phyloP scores from a whole-genome alignment of 208 protist genomes.

The Trypanosoma vivax region DNA sequence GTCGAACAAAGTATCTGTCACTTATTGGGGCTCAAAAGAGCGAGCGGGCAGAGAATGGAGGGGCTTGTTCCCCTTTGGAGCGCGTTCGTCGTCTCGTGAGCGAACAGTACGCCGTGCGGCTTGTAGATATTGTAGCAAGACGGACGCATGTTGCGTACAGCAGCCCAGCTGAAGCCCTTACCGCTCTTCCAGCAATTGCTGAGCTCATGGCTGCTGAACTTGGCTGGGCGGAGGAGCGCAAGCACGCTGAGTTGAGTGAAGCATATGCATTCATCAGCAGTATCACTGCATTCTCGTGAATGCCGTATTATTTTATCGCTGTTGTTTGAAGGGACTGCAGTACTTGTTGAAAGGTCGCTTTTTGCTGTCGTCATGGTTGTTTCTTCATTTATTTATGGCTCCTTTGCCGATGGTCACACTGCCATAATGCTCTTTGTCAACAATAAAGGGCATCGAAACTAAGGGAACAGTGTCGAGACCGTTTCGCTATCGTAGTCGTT shows the following conservation, averaged over 20 bases:
- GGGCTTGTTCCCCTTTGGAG: slow-evolving; percentile 2
- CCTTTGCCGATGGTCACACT: background rate
- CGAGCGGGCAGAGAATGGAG: background rate
- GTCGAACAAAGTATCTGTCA: slow-evolving; percentile 28
- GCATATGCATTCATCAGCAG: slow-evolving; percentile 27
- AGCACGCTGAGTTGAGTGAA: slow-evolving; percentile 27
- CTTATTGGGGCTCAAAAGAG: slow-evolving; percentile 8
- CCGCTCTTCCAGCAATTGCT: slow-evolving; percentile 37
- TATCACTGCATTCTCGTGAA: slow-evolving; percentile 1
- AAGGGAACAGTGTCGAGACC: too few relatives aligned
- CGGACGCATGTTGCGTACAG: slow-evolving; percentile 65
- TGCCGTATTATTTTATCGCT: background rate
- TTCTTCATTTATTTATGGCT: background rate
- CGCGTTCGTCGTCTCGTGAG: slow-evolving; percentile 20
- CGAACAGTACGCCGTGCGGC: slow-evolving; percentile 52
- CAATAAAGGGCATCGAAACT: too few relatives aligned
- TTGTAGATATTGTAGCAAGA: slow-evolving; percentile 64
- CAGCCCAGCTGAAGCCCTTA: slow-evolving; percentile 56
- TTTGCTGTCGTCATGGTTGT: background rate
- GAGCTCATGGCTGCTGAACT: slow-evolving; percentile 30
- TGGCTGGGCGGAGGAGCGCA: slow-evolving; percentile 29
- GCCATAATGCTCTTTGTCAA: too few relatives aligned
- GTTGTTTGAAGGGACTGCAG: background rate
- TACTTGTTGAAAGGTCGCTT: background rate
- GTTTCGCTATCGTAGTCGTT: too few relatives aligned